A percentile compares a stretch with the other conserved stretches of the same genome.
Evolutionary conservation across 2,329 filamentous ascomycete genomes (phyloP).

Genomic region (Harringtonia aguacate): DNA sequence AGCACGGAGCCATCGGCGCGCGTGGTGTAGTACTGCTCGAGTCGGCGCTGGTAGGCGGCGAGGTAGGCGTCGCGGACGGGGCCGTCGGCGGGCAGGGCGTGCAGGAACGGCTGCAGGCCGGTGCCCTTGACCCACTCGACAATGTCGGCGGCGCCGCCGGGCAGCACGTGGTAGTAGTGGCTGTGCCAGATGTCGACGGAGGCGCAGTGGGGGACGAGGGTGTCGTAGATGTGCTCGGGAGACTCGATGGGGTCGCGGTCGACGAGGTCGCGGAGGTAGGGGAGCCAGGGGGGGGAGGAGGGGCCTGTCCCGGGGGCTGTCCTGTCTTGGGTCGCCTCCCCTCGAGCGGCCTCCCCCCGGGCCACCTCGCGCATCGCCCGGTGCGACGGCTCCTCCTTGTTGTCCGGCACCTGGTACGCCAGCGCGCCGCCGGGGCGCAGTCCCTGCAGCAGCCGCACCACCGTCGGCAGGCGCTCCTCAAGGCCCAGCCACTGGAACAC

Average conservation of each 20-base stretch:
- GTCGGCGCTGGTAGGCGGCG: conserved; percentile 29
- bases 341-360: conserved; percentile 17
- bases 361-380: conserved; percentile 34
- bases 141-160: conserved; percentile 33
- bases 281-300: conserved; percentile 14
- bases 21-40: conserved; percentile 32
- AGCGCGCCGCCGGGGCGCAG: conserved; percentile 34
- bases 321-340: too few species aligned
- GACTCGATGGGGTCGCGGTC: conserved; percentile 37
- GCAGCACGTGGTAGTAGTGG: conserved; percentile 39
- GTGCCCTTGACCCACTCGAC: conserved; percentile 51
- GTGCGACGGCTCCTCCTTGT: conserved; percentile 37
- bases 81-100: conserved; percentile 26
- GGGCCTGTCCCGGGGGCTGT: too few species aligned
- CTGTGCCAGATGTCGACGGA: conserved; percentile 43
- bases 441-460: conserved; percentile 29
- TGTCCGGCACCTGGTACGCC: conserved; percentile 41
- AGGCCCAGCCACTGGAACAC: conserved; percentile 46
- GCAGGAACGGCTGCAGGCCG: conserved; percentile 42
- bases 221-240: conserved; percentile 35
- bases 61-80: conserved; percentile 32
- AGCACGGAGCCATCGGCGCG: conserved; percentile 41
- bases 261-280: conserved; percentile 6
- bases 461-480: conserved; percentile 29
- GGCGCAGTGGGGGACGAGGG: conserved; percentile 28